Evolutionary conservation across 306 rosid species (phyloP).

Genomic region (Vicia villosa): DNA sequence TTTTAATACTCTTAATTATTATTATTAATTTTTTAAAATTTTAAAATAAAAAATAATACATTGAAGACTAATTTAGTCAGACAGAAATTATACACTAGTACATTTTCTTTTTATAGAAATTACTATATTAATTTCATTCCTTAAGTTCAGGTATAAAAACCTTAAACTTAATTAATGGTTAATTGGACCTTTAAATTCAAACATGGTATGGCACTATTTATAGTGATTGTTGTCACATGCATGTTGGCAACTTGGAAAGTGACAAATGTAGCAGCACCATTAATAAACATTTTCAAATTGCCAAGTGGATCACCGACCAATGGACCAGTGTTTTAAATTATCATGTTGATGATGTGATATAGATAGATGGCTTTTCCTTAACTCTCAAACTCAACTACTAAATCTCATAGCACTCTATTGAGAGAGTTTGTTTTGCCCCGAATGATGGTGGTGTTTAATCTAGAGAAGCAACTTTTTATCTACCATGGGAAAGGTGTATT

Average conservation of each 20-base stretch:
- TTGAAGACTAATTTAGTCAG: no score
- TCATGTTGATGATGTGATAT: slow-evolving; percentile 41
- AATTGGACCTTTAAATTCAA: neutral
- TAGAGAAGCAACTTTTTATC: no score
- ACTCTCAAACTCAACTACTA: no score
- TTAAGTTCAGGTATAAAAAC: neutral
- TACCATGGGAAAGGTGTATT: no score
- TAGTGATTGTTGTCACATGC: slow-evolving; percentile 46
- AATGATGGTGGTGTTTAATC: no score
- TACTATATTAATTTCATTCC: neutral
- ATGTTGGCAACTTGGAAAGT: slow-evolving; percentile 38
- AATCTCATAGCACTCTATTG: no score
- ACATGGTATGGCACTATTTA: slow-evolving; percentile 28
- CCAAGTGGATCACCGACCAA: slow-evolving; percentile 42
- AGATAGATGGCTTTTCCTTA: neutral
- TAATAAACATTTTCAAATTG: slow-evolving; percentile 36
- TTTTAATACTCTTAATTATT: no score
- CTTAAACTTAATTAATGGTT: neutral
- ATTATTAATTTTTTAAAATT: no score
- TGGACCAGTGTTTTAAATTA: slow-evolving; percentile 38
- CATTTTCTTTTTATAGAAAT: no score
- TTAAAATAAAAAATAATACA: no score
- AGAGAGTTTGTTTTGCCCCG: no score
- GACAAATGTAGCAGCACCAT: slow-evolving; percentile 24
- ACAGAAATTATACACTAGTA: no score